These are phyloP conservation scores for Nissolia schottii DNA, from an alignment of 306 rosid genomes.

Conservation along the genomic window DNA sequence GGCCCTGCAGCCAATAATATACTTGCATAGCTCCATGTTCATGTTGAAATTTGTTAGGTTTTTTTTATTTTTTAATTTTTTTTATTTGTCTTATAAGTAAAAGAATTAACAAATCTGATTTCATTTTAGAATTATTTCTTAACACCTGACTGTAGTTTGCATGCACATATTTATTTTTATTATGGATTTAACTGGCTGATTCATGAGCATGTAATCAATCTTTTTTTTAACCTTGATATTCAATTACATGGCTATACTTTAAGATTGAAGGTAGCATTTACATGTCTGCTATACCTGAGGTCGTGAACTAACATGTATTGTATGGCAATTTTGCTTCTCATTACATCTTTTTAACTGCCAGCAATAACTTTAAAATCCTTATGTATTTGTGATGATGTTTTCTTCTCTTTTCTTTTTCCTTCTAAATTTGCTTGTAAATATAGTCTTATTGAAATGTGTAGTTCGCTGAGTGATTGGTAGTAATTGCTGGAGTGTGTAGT, in stretches of 20 bases:
- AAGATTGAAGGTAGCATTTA: slow-evolving; percentile 1
- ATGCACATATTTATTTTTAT: not conserved
- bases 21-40: not conserved
- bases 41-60: not conserved
- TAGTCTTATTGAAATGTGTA: slow-evolving; percentile 19
- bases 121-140: not conserved
- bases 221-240: not conserved
- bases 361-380: not conserved
- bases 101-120: not conserved
- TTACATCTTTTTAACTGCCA: not conserved
- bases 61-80: not conserved
- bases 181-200: not conserved
- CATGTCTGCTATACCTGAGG: not conserved
- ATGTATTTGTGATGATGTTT: not conserved
- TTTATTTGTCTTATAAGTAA: not conserved
- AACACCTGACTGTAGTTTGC: not conserved
- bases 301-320: not conserved
- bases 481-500: slow-evolving; percentile 48
- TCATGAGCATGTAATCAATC: not conserved
- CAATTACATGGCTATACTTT: not conserved
- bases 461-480: slow-evolving; percentile 31
- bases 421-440: slow-evolving; percentile 3
- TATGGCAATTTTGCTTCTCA: not conserved
- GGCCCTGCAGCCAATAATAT: not conserved
- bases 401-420: not conserved